Evolutionary conservation across 139 green algal genomes (phyloP), one percentile per base, ranked within the genome.

Genomic region (Zygnema circumcarinatum): DNA sequence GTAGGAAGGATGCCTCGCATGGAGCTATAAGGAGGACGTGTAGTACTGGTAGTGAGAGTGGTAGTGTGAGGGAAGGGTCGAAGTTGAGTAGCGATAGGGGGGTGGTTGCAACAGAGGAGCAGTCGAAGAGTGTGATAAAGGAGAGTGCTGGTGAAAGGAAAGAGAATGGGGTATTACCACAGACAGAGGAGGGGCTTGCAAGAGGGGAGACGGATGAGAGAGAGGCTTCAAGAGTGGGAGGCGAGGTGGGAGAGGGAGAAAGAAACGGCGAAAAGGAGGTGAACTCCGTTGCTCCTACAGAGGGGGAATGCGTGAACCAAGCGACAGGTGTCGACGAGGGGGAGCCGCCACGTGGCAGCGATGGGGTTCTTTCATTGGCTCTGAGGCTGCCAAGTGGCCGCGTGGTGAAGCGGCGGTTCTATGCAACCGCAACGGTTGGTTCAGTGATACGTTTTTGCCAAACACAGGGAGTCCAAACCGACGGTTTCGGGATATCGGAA

Each of bases 361-460:
- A 3, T 25, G 76, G 76, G 16, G 39, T 42, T 76, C 11, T 84
- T 81, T 38, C 54, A 25, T 52, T 84, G 56, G 76, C 76, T 42
- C 69, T 84, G 3, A 42, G 76, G 40, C 54, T 84, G 54, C 76
- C 35, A 40, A 42, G 74, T 25, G 76, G 76, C 3, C 40, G 16
- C 3, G 11, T 42, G 7, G 47, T 84, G 7, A 7, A 16, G 11
- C 76, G 76, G 69, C 3, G 69, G 69, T 78, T 78, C 69, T 78
- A 62, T 62, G 47, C 47, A 25, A 7, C 7, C 7, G 16, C 47
- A 62, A 62, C 7, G 16, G 16, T 62, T 16, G 47, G 7, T 62
- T 62, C 47, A 7, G 47, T 62, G 7, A 25, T 62, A 62, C 47
- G 16, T 7, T 62, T 62, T 62, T 7, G 7, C 7, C 7, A 62